These are phyloP conservation scores for Porodaedalea pini DNA, from an alignment of 1,284 basidiomycete species.

Conservation along the genomic window DNA sequence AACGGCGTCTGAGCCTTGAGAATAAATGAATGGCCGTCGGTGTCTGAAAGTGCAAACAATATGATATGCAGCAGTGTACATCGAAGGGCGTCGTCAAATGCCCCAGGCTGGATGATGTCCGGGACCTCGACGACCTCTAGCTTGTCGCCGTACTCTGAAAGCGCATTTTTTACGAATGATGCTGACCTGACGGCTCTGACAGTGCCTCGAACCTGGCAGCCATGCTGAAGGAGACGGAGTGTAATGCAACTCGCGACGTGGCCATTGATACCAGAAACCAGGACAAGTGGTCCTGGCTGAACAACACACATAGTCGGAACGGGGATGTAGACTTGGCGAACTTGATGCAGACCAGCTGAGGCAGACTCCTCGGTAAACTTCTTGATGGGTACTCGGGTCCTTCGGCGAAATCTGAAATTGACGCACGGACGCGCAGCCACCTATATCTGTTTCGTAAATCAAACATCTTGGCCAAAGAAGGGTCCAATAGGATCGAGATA, in stretches of 20 bases:
- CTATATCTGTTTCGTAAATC: too few species aligned
- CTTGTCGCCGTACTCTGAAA: constrained; percentile 23
- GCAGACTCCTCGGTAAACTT: too few species aligned
- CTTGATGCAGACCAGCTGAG: too few species aligned
- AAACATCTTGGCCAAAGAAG: too few species aligned
- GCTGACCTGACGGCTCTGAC: constrained; percentile 52
- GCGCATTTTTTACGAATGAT: constrained; percentile 39
- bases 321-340: too few species aligned
- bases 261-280: constrained; percentile 42
- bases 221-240: constrained; percentile 36
- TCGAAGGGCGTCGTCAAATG: neutral
- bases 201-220: constrained; percentile 51
- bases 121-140: constrained; percentile 19
- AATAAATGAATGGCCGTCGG: too few species aligned
- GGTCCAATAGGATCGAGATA: too few species aligned
- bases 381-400: too few species aligned
- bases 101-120: constrained; percentile 9
- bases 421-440: too few species aligned
- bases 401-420: too few species aligned
- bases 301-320: constrained; percentile 39
- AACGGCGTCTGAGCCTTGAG: constrained; percentile 62
- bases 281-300: constrained; percentile 35
- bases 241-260: constrained; percentile 41
- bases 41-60: constrained; percentile 53
- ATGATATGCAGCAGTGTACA: neutral